Evolutionary conservation across 495 filamentous ascomycete genomes (phyloP).

Genomic region (Penicillium simplicissimum): DNA sequence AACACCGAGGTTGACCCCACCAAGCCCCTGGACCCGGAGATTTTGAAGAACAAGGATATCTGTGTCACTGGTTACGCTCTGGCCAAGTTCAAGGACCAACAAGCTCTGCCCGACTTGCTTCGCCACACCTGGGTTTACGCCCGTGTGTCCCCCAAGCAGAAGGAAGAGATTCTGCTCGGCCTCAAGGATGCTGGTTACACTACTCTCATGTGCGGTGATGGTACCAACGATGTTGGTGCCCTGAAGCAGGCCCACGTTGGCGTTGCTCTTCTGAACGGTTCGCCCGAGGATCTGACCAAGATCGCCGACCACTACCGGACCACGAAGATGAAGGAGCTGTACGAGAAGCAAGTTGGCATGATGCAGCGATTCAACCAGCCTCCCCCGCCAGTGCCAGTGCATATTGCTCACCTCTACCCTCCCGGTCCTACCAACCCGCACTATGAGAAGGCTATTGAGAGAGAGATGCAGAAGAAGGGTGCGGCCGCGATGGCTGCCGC

Average conservation of each 20-base stretch:
- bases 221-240: constrained; percentile 97
- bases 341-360: constrained; percentile 89
- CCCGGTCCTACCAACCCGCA: constrained; percentile 92
- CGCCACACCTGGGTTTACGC: constrained; percentile 97
- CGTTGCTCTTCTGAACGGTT: constrained; percentile 93
- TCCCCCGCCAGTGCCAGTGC: constrained; percentile 78
- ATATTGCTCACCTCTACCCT: constrained; percentile 94
- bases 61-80: constrained; percentile 96
- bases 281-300: constrained; percentile 81
- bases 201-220: constrained; percentile 98
- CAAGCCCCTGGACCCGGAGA: constrained; percentile 75
- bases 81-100: constrained; percentile 80
- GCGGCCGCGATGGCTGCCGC: constrained; percentile 36
- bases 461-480: constrained; percentile 75
- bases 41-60: constrained; percentile 84
- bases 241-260: constrained; percentile 98
- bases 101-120: constrained; percentile 69
- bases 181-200: constrained; percentile 96
- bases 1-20: constrained; percentile 86
- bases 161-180: constrained; percentile 95
- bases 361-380: constrained; percentile 95
- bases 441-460: constrained; percentile 87
- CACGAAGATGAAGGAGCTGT: constrained; percentile 97
- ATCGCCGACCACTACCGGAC: constrained; percentile 91
- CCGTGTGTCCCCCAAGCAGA: constrained; percentile 96